A percentile compares a stretch with the other conserved stretches of the same genome.
Evolutionary conservation across 2,329 filamentous ascomycete genomes (phyloP).

Genomic region (Sphaerostilbella broomeana): DNA sequence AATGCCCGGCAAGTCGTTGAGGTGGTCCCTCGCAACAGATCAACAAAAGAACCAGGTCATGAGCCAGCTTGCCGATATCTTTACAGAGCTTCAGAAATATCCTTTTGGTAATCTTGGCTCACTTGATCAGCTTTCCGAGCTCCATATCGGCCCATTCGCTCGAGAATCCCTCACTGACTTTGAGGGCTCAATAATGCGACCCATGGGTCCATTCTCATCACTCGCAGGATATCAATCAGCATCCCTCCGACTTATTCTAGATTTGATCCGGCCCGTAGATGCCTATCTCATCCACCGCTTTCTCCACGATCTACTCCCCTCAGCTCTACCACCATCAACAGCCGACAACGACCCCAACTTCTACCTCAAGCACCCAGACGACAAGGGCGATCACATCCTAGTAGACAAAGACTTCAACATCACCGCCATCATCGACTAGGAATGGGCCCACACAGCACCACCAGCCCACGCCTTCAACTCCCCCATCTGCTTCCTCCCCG

Average conservation of each 20-base stretch:
- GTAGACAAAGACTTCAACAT: slow-evolving; percentile 40
- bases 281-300: slow-evolving; percentile 37
- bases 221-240: slow-evolving; percentile 29
- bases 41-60: slow-evolving; percentile 31
- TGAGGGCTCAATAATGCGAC: slow-evolving; percentile 20
- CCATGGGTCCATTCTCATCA: slow-evolving; percentile 30
- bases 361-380: slow-evolving; percentile 36
- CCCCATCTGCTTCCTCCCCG: slow-evolving; percentile 32
- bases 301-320: slow-evolving; percentile 32
- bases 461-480: slow-evolving; percentile 37
- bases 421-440: slow-evolving; percentile 43
- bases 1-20: slow-evolving; percentile 31
- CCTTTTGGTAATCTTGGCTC: slow-evolving; percentile 32
- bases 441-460: slow-evolving; percentile 30
- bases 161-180: slow-evolving; percentile 32
- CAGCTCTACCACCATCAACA: slow-evolving; percentile 18
- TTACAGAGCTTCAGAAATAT: slow-evolving; percentile 31
- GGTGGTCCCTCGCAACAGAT: slow-evolving; percentile 26
- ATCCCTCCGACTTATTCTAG: slow-evolving; percentile 29
- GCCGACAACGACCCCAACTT: slow-evolving; percentile 25
- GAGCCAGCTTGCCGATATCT: slow-evolving; percentile 32
- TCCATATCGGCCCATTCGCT: slow-evolving; percentile 31
- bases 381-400: slow-evolving; percentile 44
- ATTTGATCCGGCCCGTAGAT: slow-evolving; percentile 30
- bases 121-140: slow-evolving; percentile 21